Base-by-base conservation (phyloP, 2,329 filamentous ascomycete genomes). In the Aspergillus flavus region DNA sequence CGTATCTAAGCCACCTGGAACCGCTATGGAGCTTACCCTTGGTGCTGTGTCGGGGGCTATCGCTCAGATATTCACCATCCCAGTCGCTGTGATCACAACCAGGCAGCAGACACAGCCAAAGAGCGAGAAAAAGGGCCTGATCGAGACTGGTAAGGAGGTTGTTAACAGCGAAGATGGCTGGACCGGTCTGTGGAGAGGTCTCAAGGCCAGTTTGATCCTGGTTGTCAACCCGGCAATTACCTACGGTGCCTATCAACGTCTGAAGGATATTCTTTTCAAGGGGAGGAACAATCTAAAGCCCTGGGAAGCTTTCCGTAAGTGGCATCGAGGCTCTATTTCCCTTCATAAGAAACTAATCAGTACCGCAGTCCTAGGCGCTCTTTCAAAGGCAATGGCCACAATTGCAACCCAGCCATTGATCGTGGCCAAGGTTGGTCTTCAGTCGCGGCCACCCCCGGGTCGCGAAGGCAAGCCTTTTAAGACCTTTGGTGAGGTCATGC, bases 211-310 rank as follows among this genome's bases (percentile, higher is more conserved):
- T 78, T 85, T 99, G 75, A 94, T 99, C 34, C 85, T 99, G 63
- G 94, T 98, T 12, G 87, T 98, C 65, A 99, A 99, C 77, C 95
- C 95, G 12, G 92, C 94, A 54, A 99, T 99, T 77, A 99, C 95
- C 54, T 99, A 99, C 72, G 95, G 95, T 59, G 93, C 94, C 59
- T 99, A 98, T 75, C 94, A 99, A 82, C 88, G 94, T 69, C 81
- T 98, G 69, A 91, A 91, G 79, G 89, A 90, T 41, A 71, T 87
- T 11, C 71, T 97, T 30, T 98, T 93, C 77, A 91, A 92, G 0
- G 90, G 89, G 32, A 93, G 91, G 81, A 81, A 84, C 36, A 91
- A 84, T 66, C 80, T 99, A 65, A 90, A 87, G 75, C 89, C 94
- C 0, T 90, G 89, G 83, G 94, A 99, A 81, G 92, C 95, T 58